Base-by-base conservation (phyloP, 129 eudicot genomes). In the Sambucus nigra region DNA sequence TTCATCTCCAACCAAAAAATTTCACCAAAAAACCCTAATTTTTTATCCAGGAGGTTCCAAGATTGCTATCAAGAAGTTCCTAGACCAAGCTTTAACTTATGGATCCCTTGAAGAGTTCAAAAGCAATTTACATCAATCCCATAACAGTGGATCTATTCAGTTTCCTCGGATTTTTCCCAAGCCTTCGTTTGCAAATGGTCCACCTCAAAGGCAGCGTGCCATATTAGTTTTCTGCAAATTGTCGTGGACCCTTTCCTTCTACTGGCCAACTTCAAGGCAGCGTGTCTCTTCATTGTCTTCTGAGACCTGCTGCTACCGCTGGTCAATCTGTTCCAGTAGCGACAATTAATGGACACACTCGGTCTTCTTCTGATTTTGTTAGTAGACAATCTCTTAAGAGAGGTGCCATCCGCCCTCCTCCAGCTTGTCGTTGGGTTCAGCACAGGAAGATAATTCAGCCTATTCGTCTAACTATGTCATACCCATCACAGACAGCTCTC, bases 321-420 rank as follows among this genome's bases (percentile, higher is more conserved):
- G 71, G 71, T 61, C 71, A 51, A 44, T 51, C 1, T 31, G 16
- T 22, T 70, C 51, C 63, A 61, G 62, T 44, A 48, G 57, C 60
- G 63, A 54, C 41, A 27, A 53, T 41, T 23, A 40, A 25, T 59
- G 47, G 55, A 17, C 60, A n/a, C 15, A 27, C 59, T 57, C 68
- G 40, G 51, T 65, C 38, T 46, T 41, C 46, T 59, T 16, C 39
- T 10, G 33, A 50, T 38, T 46, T 25, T 42, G 29, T 39, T 62
- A 38, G 25, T 25, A 60, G 50, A 15, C 66, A 69, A 38, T 52
- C 60, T 68, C 73, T 54, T 31, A 84, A 74, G 63, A 84, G 88
- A 61, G 55, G 55, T 61, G 76, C 78, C 51, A 64, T 54, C 23
- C 57, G 44, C 53, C 55, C 72, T 39, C 72, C 80, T 66, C 44